Evolutionary conservation across 148 eudicot genomes (phyloP).

Genomic region (Fallopia convolvulus): DNA sequence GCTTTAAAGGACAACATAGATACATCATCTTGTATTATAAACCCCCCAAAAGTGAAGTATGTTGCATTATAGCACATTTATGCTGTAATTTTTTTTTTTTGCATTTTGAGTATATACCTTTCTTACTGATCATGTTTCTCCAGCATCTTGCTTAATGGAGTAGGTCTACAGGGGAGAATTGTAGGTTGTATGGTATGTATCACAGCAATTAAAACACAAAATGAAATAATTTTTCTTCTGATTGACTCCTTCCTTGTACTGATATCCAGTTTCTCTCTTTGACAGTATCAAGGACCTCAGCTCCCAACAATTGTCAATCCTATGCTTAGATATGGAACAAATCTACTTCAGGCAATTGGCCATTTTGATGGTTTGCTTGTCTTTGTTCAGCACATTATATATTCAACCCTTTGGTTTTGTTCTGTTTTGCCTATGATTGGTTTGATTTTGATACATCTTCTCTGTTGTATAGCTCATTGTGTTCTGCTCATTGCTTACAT

Average conservation of each 20-base stretch:
- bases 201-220: background rate
- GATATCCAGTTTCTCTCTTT: constrained; percentile 14
- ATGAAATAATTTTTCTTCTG: background rate
- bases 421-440: constrained; percentile 8
- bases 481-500: constrained; percentile 54
- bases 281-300: constrained; percentile 69
- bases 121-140: constrained; percentile 18
- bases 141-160: constrained; percentile 88
- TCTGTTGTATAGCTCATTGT: constrained; percentile 45
- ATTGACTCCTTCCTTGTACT: background rate
- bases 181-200: constrained; percentile 46
- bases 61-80: constrained; percentile 7
- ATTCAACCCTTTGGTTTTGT: background rate
- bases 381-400: background rate
- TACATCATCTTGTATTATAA: constrained; percentile 67
- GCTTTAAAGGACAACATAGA: constrained; percentile 64
- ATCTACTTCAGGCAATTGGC: constrained; percentile 84
- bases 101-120: constrained; percentile 10
- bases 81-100: background rate
- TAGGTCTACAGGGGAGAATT: constrained; percentile 51
- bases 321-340: constrained; percentile 63
- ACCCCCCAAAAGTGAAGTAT: constrained; percentile 69
- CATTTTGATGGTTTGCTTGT: constrained; percentile 53
- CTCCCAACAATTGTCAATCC: constrained; percentile 50
- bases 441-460: constrained; percentile 19